phyloP scores from a whole-genome alignment of 805 yeast genomes.

The Candida silvatica region DNA sequence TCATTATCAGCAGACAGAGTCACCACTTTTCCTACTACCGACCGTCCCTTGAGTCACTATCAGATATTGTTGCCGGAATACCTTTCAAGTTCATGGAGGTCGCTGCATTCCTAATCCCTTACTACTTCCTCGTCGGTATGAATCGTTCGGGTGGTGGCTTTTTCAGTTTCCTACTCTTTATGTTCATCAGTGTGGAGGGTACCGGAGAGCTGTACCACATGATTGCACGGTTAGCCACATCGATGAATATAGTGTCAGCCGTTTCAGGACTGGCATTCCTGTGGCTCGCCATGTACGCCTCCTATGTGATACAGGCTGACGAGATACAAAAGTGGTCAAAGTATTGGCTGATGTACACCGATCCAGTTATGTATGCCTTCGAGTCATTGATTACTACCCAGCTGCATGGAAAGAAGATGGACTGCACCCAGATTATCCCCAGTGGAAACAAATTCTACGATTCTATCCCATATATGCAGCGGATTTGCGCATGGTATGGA shows the following conservation, averaged over 20 bases:
- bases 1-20: constrained; percentile 63
- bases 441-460: constrained; percentile 41
- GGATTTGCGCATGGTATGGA: constrained; percentile 39
- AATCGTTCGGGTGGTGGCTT: constrained; percentile 43
- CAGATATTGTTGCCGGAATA: constrained; percentile 49
- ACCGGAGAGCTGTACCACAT: constrained; percentile 42
- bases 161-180: constrained; percentile 40
- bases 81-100: constrained; percentile 48
- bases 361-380: constrained; percentile 50
- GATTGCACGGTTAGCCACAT: constrained; percentile 37
- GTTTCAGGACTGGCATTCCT: constrained; percentile 44
- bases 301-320: constrained; percentile 45
- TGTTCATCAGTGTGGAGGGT: constrained; percentile 31
- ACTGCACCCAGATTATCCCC: constrained; percentile 50
- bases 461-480: constrained; percentile 26
- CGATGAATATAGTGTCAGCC: constrained; percentile 42
- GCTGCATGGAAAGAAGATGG: constrained; percentile 46
- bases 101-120: constrained; percentile 35
- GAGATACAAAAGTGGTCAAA: constrained; percentile 65
- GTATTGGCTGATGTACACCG: constrained; percentile 47
- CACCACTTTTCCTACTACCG: constrained; percentile 56
- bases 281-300: constrained; percentile 44
- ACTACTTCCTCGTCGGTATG: constrained; percentile 46
- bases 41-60: constrained; percentile 67
- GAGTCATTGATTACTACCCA: constrained; percentile 62